Base-by-base conservation (phyloP, 495 filamentous ascomycete genomes). In the Neurospora sp. region DNA sequence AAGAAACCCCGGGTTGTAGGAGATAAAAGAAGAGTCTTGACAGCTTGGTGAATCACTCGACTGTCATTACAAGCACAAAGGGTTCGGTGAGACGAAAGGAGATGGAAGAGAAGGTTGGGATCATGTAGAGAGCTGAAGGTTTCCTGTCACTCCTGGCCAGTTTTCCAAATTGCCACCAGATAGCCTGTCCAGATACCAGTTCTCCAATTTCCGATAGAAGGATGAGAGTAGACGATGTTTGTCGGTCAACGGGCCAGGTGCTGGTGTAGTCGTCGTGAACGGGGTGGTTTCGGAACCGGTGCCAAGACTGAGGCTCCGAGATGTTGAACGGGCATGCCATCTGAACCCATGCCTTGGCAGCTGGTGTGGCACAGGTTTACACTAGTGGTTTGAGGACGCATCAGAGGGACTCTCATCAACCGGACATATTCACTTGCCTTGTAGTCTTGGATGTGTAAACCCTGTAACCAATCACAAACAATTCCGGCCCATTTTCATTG, bases 401-500 rank as follows among this genome's bases (percentile, higher is more conserved):
- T 31, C 27, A 31, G 27, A 31, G 27, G 27, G 27, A 31, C 27
- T 31, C 27, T 31, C 27, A 3, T 31, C 27, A 31, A 31, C 27
- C 27, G 44, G 14, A 22, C 46, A 22, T 8, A 44, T 48, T 22
- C n/a, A 48, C 46, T 48, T 22, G n/a, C 46, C 46, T 20, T 48
- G n/a, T 35, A 31, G 3, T 31, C 27, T 31, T 59, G 48, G 53
- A 66, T 18, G 53, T 35, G 6, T 61, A 44, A 37, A 40, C 42
- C 14, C 7, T 39, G 68, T 27, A 27, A n/a, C 27, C 20, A 53
- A 66, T 22, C 39, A 20, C 73, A 73, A 74, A 74, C 74, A 42
- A 72, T 31, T 31, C 27, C 1, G 27, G 27, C 27, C 22, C 27
- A 3, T 31, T 31, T 48, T 59, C 5, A 78, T 78, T 76, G 76